Conservation (phyloP, 2,329 filamentous ascomycete genomes). For the Ceratocystis papillata region DNA sequence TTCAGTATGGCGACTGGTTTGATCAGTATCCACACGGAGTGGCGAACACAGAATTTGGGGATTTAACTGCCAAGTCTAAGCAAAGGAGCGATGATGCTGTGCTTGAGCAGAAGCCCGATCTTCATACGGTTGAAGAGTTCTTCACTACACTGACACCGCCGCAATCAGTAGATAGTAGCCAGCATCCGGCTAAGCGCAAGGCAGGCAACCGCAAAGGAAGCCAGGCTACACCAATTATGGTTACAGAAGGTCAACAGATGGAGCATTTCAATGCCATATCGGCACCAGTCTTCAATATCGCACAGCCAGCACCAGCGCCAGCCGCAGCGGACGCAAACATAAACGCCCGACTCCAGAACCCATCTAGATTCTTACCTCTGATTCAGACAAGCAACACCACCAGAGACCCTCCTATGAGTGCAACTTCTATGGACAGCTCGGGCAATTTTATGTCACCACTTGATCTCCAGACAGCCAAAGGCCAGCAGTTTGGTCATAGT, state of each 20-base stretch:
- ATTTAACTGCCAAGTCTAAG: slow-evolving; percentile 58
- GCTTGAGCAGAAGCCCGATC: slow-evolving; percentile 73
- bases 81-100: slow-evolving; percentile 79
- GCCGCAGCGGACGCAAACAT: slow-evolving; percentile 27
- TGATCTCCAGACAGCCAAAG: slow-evolving; percentile 11
- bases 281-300: slow-evolving; percentile 26
- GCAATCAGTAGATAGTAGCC: slow-evolving; percentile 37
- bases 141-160: slow-evolving; percentile 69
- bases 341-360: neutral
- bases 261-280: slow-evolving; percentile 5
- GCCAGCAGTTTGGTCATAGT: slow-evolving; percentile 12
- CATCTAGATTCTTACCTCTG: neutral
- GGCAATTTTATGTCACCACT: slow-evolving; percentile 11
- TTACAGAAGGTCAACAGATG: slow-evolving; percentile 3
- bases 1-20: slow-evolving; percentile 98
- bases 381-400: slow-evolving; percentile 20
- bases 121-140: slow-evolving; percentile 93
- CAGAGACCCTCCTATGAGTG: slow-evolving; percentile 35
- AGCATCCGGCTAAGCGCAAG: slow-evolving; percentile 32
- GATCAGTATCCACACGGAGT: slow-evolving; percentile 89
- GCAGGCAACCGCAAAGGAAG: slow-evolving; percentile 19
- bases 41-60: slow-evolving; percentile 70
- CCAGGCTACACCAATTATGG: neutral
- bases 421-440: slow-evolving; percentile 30
- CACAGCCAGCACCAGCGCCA: slow-evolving; percentile 24